Evolutionary conservation across 2,329 filamentous ascomycete species (phyloP), one percentile per base, ranked within the genome.

Genomic region (Trichophyton mentagrophytes): DNA sequence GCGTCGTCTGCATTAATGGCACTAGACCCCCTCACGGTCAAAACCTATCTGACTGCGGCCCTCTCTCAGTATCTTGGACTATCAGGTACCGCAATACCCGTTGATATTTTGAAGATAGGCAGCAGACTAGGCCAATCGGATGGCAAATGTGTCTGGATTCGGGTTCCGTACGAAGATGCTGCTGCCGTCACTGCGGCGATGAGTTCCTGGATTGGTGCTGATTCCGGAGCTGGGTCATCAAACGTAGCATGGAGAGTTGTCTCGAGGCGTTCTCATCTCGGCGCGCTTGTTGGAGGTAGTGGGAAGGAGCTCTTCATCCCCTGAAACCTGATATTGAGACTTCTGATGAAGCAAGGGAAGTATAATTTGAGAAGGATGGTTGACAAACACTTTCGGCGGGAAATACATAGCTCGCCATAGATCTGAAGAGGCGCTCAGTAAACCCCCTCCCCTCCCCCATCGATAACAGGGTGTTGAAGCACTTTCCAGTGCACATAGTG

Each of bases 51-150:
- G 57, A 73, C 71, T 56, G 70, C 76, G 47, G 77, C 77, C 1
- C 70, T 80, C 0, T 72, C 73, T 20, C 76, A 78, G 66, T 78
- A 76, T 65, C 73, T 79, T 51, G 78, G 78, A 1, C 61, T 78
- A 6, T 71, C 72, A 3, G 78, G 78, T 15, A 75, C 76, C 2
- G 70, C 76, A 13, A 78, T 79, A 44, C 67, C 76, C 2, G 70
- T 79, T 57, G 78, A 80, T 61, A 76, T 79, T 38, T 66, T 79
- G 13, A 76, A 77, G 53, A 65, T 76, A 17, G 68, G 70, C 42
- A 61, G 8, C 57, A 62, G 36, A 40, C 47, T 15, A 49, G 55
- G 11, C 59, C 63, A 30, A 15, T 63, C 65, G 40, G 36, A 55
- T 0, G 44, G 36, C 22, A 57, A 67, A 42, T 61, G 57, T 6